Conservation (phyloP, 495 filamentous ascomycete species). For the Penicillium salamii region DNA sequence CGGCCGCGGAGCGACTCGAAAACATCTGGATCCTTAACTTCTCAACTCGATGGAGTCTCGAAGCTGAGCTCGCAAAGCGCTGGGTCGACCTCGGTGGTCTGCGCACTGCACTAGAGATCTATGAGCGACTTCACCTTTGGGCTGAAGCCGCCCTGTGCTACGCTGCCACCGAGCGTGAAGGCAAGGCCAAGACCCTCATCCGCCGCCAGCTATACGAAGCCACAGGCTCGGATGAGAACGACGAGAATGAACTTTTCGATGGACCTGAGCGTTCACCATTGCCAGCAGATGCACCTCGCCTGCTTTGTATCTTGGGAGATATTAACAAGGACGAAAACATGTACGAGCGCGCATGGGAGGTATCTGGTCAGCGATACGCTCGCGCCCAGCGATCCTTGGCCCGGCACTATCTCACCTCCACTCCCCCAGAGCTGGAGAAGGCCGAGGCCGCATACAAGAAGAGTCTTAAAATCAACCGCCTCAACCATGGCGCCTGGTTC, state of each 20-base stretch:
- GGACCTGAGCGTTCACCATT: conserved; percentile 64
- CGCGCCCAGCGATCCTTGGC: conserved; percentile 86
- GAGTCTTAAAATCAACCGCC: conserved; percentile 72
- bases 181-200: conserved; percentile 73
- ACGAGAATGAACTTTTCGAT: conserved; percentile 58
- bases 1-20: conserved; percentile 67
- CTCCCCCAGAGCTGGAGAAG: conserved; percentile 56
- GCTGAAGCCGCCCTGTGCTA: conserved; percentile 92
- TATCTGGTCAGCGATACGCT: conserved; percentile 76
- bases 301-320: conserved; percentile 94
- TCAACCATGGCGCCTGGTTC: conserved; percentile 83
- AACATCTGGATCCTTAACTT: conserved; percentile 82
- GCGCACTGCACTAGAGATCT: conserved; percentile 90
- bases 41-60: conserved; percentile 87
- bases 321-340: conserved; percentile 68
- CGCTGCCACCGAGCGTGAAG: conserved; percentile 75
- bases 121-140: conserved; percentile 92
- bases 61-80: conserved; percentile 85
- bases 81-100: conserved; percentile 88
- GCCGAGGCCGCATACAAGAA: conserved; percentile 75
- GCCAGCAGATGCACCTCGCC: conserved; percentile 77
- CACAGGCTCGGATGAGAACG: conserved; percentile 35
- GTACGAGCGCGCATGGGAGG: conserved; percentile 86
- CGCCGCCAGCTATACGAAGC: conserved; percentile 73
- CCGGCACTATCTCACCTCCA: conserved; percentile 63